These are phyloP conservation scores for Fonsecaea monophora DNA, from an alignment of 2,329 filamentous ascomycete genomes.

Conservation along the genomic window DNA sequence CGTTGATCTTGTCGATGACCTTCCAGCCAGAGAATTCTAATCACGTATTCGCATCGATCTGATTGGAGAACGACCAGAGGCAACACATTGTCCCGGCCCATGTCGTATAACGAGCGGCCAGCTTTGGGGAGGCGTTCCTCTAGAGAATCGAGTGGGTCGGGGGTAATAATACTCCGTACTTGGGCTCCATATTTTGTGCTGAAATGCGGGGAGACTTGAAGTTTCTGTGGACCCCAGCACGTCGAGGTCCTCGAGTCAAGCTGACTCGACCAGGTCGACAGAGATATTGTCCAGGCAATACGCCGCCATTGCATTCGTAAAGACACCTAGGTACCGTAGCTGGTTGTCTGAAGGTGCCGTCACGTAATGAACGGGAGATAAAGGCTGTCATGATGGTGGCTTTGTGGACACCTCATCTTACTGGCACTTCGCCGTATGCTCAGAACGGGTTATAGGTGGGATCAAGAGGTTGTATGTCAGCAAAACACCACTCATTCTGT, in stretches of 20 bases:
- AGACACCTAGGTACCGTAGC: not conserved
- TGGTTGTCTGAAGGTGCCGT: not conserved
- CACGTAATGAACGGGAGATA: not conserved
- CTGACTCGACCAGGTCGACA: conserved; percentile 23
- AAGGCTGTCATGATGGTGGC: not conserved
- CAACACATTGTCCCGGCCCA: not conserved
- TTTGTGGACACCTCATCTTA: not conserved
- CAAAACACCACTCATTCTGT: not conserved
- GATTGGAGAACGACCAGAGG: not conserved
- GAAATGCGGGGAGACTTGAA: conserved; percentile 7
- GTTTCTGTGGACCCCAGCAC: not conserved
- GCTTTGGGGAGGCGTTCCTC: not conserved
- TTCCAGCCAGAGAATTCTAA: not conserved
- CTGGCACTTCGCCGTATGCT: not conserved
- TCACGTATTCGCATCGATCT: not conserved
- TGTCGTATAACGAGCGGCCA: not conserved
- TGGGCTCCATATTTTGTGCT: not conserved
- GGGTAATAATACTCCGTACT: not conserved
- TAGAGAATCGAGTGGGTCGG: not conserved
- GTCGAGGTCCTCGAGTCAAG: conserved; percentile 15
- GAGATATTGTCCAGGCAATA: not conserved
- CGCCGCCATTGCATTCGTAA: not conserved
- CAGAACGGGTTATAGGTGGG: not conserved
- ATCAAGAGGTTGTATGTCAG: not conserved
- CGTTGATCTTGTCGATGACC: not conserved